Base-by-base conservation (phyloP, 495 filamentous ascomycete species). In the Annulohypoxylon nitens region DNA sequence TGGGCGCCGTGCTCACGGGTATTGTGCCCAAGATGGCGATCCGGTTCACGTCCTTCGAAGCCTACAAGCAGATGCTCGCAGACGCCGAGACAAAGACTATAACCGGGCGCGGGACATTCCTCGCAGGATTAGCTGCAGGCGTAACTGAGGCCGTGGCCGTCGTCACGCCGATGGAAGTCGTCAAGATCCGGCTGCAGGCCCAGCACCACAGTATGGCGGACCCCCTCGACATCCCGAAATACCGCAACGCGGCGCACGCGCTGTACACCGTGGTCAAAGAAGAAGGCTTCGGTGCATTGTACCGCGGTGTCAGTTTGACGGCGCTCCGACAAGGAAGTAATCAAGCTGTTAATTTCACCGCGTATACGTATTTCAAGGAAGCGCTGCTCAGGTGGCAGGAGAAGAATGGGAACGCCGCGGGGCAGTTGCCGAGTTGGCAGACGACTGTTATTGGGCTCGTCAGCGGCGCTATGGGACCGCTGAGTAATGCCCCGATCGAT, bases 21-120 rank as follows among this genome's bases (percentile, higher is more conserved):
- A 99, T 99, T 81, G 91, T 99, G 37, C 96, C 96, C 12, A 99
- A 99, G 84, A 99, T 99, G 96, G 97, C 96, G 61, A 98, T 98
- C 76, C 93, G 96, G 16, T 99, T 99, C 84, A 97, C 97, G 34
- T 96, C 93, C 69, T 99, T 97, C 81, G 97, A 98, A 83, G 89
- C 88, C 73, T 99, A 98, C 81, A 99, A 98, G 87, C 88, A 91
- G 77, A 60, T 92, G 73, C 84, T 98, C 2, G 91, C 92, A 34
- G 84, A 92, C 81, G 84, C 90, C 75, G 80, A 91, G 69, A 93
- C 92, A 7, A 90, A 92, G 14, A 68, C 78, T 33, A 86, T 98
- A 45, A 88, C 87, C 64, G 92, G 93, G 58, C 87, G 91, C 73
- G 87, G 85, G 18, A 97, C 93, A 30, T 99, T 99, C 83, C 75